These are phyloP conservation scores for Fusarium pilosicola DNA, from an alignment of 2,329 filamentous ascomycete species.

Conservation along the genomic window DNA sequence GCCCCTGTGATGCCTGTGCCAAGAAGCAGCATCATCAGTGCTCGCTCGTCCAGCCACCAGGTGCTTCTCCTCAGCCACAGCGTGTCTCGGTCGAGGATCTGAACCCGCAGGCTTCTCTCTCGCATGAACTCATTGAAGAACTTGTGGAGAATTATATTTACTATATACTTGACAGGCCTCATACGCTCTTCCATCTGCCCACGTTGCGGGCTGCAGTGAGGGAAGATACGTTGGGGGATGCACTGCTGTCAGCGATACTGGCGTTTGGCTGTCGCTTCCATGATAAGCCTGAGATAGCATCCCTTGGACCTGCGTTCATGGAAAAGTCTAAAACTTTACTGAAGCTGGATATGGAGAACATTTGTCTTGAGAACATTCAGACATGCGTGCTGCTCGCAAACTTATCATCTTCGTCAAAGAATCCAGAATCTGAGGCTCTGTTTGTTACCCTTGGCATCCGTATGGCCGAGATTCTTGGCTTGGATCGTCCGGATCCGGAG, in stretches of 20 bases:
- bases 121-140: conserved; percentile 9
- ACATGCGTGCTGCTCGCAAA: conserved; percentile 5
- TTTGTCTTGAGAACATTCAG: conserved; percentile 13
- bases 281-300: not conserved
- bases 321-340: not conserved
- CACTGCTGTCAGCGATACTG: not conserved
- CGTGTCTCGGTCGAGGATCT: not conserved
- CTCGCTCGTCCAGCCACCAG: not conserved
- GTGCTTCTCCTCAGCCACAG: not conserved
- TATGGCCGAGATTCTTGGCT: conserved; percentile 7
- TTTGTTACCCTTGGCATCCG: conserved; percentile 5
- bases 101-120: not conserved
- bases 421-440: conserved; percentile 8
- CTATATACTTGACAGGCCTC: conserved; percentile 10
- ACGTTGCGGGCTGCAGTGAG: not conserved
- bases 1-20: conserved; percentile 1
- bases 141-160: conserved; percentile 14
- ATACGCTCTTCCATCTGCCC: not conserved
- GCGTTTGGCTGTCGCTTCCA: conserved; percentile 9
- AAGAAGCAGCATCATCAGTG: not conserved
- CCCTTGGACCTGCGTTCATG: conserved; percentile 2
- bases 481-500: not conserved
- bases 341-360: conserved; percentile 6
- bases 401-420: conserved; percentile 2
- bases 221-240: not conserved